Base-by-base conservation (phyloP, 257 asterid genomes). In the Solanum pimpinellifolium region DNA sequence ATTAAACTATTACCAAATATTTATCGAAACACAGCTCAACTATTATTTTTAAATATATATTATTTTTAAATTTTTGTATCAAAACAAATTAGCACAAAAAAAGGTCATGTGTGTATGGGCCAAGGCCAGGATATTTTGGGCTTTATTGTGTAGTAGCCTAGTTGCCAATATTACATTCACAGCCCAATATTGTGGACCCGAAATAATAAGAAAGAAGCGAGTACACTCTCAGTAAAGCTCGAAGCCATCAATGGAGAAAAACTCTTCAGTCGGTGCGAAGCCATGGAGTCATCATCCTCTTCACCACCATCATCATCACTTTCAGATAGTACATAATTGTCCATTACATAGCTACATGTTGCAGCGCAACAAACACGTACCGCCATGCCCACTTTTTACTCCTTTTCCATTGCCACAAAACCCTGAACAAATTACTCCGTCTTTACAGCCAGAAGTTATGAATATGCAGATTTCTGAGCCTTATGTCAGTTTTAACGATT, bases 321-420 rank as follows among this genome's bases (percentile, higher is more conserved):
- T 88, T 66, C 91, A 93, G 86, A 59, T 91, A 42, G 90, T 90
- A 31, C 94, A 94, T 29, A 77, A 91, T 23, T 95, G 96, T 88
- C 95, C 95, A 27, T 65, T 90, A 16, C 98, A 95, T 91, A 88
- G 90, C 88, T 65, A 90, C 56, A 65, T 95, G 88, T 70, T 90
- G 84, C 91, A 83, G 65, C 89, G 88, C n/a, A 65, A 46, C 31
- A 90, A 88, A 21, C 96, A 93, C 89, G 87, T 92, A 44, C 91
- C 92, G 12, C 37, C 90, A 15, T 92, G 94, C 91, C 90, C 93
- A 35, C 85, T 89, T 68, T 90, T 91, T 88, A 72, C 89, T 74
- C 6, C 83, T 73, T 52, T 86, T 89, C 86, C 82, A 39, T 66
- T 83, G 33, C 86, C 87, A 35, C 93, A 78, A 77, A 86, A 41